A percentile compares a stretch with the other conserved stretches of the same genome.
These are phyloP conservation scores for Cochlearia excelsa DNA, from an alignment of 345 rosid genomes.

Conservation along the genomic window DNA sequence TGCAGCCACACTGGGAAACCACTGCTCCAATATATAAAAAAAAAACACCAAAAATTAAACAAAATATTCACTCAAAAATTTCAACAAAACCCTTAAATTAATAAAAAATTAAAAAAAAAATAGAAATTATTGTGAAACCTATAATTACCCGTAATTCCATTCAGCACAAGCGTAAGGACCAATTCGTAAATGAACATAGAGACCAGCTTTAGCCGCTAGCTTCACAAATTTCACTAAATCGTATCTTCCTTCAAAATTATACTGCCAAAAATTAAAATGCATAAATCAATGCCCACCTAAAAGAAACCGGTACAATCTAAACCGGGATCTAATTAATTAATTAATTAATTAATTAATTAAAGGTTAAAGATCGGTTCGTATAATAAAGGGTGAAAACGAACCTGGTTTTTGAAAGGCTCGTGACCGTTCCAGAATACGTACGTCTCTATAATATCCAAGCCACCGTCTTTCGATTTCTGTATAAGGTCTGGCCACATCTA, in stretches of 20 bases:
- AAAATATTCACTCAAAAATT: background rate
- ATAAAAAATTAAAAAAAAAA: background rate
- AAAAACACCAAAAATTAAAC: background rate
- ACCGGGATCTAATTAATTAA: too few species aligned
- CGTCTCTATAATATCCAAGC: slow-evolving; percentile 85
- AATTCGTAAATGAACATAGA: slow-evolving; percentile 84
- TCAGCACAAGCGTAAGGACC: slow-evolving; percentile 98
- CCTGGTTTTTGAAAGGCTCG: slow-evolving; percentile 85
- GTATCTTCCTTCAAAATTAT: slow-evolving; percentile 81
- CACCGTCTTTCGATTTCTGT: slow-evolving; percentile 96
- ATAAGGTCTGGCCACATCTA: slow-evolving; percentile 98
- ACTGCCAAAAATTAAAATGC: slow-evolving; percentile 44
- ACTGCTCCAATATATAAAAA: slow-evolving; percentile 36
- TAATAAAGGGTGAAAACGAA: slow-evolving; percentile 9
- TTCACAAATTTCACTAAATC: slow-evolving; percentile 84
- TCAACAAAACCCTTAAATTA: background rate
- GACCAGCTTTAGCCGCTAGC: slow-evolving; percentile 79
- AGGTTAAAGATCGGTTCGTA: too few species aligned
- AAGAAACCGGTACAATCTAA: too few species aligned
- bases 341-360: too few species aligned
- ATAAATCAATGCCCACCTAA: background rate
- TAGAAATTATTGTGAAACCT: background rate
- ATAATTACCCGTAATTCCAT: slow-evolving; percentile 85
- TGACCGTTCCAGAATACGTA: slow-evolving; percentile 89
- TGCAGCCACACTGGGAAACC: slow-evolving; percentile 97